Evolutionary conservation across 106 monocot genomes (phyloP).

Genomic region (Apostasia shenzhenica): DNA sequence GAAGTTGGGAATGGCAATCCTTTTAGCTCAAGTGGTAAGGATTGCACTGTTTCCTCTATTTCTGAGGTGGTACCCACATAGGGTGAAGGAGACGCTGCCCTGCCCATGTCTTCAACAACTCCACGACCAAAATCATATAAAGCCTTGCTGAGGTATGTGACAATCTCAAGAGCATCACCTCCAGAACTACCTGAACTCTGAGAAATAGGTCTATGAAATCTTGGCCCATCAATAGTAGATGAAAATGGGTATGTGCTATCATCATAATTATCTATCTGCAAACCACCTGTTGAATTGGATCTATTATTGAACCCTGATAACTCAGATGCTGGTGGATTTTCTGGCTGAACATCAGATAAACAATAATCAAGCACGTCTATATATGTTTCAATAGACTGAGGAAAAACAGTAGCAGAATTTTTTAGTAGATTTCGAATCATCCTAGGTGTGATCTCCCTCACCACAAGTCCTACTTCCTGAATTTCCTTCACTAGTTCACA

Average conservation of each 20-base stretch:
- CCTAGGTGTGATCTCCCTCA: constrained; percentile 87
- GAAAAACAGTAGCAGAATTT: constrained; percentile 54
- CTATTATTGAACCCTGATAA: constrained; percentile 10
- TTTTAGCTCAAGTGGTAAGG: constrained; percentile 57
- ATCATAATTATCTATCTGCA: constrained; percentile 12
- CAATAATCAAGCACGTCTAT: constrained; percentile 93
- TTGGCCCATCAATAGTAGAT: constrained; percentile 18
- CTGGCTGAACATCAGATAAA: constrained; percentile 66
- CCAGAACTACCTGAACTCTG: constrained; percentile 27
- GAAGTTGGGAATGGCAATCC: constrained; percentile 90
- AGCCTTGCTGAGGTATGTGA: constrained; percentile 79
- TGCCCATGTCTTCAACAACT: constrained; percentile 91
- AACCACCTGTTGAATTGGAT: constrained; percentile 6
- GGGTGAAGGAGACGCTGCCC: constrained; percentile 29
- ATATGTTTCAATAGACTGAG: constrained; percentile 70
- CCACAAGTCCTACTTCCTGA: constrained; percentile 72
- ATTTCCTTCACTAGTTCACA: constrained; percentile 88
- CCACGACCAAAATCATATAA: constrained; percentile 94
- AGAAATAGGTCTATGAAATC: constrained; percentile 19
- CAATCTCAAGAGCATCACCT: constrained; percentile 78
- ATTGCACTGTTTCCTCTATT: constrained; percentile 21
- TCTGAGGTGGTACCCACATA: constrained; percentile 14
- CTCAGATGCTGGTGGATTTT: constrained; percentile 14
- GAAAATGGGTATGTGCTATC: constrained; percentile 11
- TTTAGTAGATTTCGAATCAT: constrained; percentile 95